Base-by-base conservation (phyloP, 768 basidiomycete genomes). In the Rubroboletus pulcherrimus region DNA sequence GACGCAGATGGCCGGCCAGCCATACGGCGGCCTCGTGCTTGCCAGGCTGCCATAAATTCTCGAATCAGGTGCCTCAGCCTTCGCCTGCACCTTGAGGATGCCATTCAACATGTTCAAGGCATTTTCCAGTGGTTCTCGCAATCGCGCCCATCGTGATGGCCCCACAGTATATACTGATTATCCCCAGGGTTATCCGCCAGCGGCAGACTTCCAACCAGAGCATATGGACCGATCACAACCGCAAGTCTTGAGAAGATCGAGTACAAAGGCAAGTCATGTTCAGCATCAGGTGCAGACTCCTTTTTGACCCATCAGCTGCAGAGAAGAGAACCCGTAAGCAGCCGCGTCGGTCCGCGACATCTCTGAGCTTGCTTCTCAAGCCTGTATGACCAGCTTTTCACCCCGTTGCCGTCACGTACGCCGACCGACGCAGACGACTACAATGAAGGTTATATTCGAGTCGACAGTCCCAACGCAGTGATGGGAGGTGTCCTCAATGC, bases 101-200 rank as follows among this genome's bases (percentile, higher is more conserved):
- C 70, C 70, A 57, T 73, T 71, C 56, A 73, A 71, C 59, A 71
- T 71, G 71, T 71, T 71, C 61, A 71, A 71, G 60, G 70, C 66
- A 60, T 68, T 71, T 46, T 58, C 68, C 26, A 26, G 26, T 54
- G 61, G 71, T 57, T 71, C 68, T 53, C 69, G 69, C 66, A 73
- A 59, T 60, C 69, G 69, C 37, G 31, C 45, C 26, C 61, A 68
- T 45, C 70, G 62, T 43, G 65, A 56, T 24, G 70, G 70, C 59
- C 49, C 62, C 30, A 39, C 55, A 41, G 55, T 63, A 45, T 71
- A 68, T 19, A 21, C 52, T 5, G 64, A 66, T 40, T 70, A 63
- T 61, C 66, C 62, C 43, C 67, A 66, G 19, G 71, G 62, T 11
- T 70, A 72, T 57, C 64, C 68, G 15, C 66, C 62, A 5, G 61